Evolutionary conservation across 768 basidiomycete species (phyloP), one percentile per base, ranked within the genome.

Genomic region (Coprinellus aureogranulatus): DNA sequence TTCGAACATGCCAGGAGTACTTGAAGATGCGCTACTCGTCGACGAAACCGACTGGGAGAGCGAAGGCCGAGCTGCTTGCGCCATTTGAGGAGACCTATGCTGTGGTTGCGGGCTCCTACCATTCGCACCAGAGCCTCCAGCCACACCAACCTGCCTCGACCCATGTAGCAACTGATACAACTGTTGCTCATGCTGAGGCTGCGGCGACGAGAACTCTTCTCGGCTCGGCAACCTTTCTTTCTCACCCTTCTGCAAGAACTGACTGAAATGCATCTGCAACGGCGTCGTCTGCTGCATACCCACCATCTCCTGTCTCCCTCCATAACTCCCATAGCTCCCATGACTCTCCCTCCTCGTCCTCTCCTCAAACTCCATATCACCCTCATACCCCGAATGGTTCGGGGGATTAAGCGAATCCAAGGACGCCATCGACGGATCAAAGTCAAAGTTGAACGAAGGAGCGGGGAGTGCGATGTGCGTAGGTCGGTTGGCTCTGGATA

Each of bases 131-230:
- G 18, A n/a, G 8, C 41, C 41, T 5, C 9, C 31, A 39, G 22
- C 26, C 9, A 30, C n/a, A 11, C 28, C 31, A 28, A 22, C n/a
- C 34, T 52, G 50, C 22, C 57, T 27, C 9, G 57, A 58, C 6
- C 57, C 57, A 25, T 58, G 57, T 16, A 58, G 28, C 26, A 58
- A 30, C 44, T 58, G 57, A 52, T 46, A 58, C 2, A 58, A 31
- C 30, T 50, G 46, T 10, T 53, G 53, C 27, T 55, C 44, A 31
- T 28, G 10, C 26, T 42, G 49, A 54, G 11, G 14, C 25, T 11
- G 16, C 6, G 49, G 14, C 34, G 49, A 16, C 18, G 27, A 34
- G n/a, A 31, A 30, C 1, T 51, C 28, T 11, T 34, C n/a, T 11
- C 25, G n/a, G 20, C 49, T 22, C 25, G 23, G 46, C 46, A 25